Conservation (phyloP, 2,329 filamentous ascomycete species). For the Alternaria ventricosa region DNA sequence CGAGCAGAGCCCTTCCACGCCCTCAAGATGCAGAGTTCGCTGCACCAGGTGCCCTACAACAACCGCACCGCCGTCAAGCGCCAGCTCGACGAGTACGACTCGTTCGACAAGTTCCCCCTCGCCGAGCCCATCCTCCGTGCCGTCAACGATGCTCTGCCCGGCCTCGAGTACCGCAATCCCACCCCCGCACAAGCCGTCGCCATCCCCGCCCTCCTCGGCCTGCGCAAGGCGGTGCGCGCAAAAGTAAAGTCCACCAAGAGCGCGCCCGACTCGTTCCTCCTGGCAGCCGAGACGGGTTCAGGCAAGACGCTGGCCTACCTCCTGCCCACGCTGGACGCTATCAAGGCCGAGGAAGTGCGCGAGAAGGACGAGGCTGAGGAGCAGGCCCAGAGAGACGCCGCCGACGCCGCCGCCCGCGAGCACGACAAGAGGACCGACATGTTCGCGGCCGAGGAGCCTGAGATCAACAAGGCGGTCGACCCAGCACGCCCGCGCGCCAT, state of each 20-base stretch:
- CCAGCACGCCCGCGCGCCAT: constrained; percentile 82
- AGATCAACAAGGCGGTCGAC: constrained; percentile 66
- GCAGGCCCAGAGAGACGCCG: constrained; percentile 59
- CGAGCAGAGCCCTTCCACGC: constrained; percentile 71
- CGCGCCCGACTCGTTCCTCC: constrained; percentile 71
- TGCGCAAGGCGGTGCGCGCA: constrained; percentile 51
- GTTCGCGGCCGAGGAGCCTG: constrained; percentile 66
- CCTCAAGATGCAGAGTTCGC: constrained; percentile 88
- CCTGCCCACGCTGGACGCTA: constrained; percentile 79
- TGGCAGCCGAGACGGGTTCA: constrained; percentile 95
- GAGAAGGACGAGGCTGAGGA: constrained; percentile 55
- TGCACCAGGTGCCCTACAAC: constrained; percentile 79
- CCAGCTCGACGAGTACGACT: constrained; percentile 69
- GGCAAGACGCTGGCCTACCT: constrained; percentile 96
- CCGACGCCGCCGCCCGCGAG: constrained; percentile 50
- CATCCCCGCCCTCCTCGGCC: constrained; percentile 78
- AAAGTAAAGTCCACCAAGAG: constrained; percentile 34
- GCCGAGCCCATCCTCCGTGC: constrained; percentile 74
- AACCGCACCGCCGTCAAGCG: constrained; percentile 68
- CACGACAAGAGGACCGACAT: constrained; percentile 52
- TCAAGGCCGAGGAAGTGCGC: constrained; percentile 75
- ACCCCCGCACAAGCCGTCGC: constrained; percentile 90
- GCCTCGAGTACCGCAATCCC: constrained; percentile 76
- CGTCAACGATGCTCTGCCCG: constrained; percentile 77
- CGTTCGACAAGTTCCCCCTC: constrained; percentile 82